Evolutionary conservation across 345 rosid genomes (phyloP), one percentile per base, ranked within the genome.

Genomic region (Cardamine chenopodiifolia): DNA sequence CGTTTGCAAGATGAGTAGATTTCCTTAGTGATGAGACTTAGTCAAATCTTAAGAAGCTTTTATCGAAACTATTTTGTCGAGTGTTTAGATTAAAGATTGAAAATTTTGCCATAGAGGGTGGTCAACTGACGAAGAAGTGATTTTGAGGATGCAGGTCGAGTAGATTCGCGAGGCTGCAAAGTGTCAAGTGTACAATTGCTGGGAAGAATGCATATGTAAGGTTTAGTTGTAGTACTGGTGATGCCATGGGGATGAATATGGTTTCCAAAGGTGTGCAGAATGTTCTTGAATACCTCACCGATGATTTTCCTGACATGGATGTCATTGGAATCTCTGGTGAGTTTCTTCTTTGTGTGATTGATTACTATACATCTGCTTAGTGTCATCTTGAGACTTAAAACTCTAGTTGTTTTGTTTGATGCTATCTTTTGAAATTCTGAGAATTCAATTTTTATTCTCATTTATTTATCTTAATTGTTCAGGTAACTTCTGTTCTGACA

Each of bases 171-270:
- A 87, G 87, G 83, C 84, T 92, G 31, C 96, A 88, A 74, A 58
- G 80, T 35, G 79, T 90, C 23, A 65, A 80, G 56, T 88, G 96
- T 45, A 42, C 88, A 12, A 60, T 90, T n/a, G 94, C 95, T 1
- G 98, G 98, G n/a, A 90, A 85, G 88, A 90, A 90, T 79, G 87
- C 91, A 10, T 90, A 87, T 66, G 81, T 81, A 22, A 86, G 98
- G 77, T 92, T 92, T 72, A 68, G 82, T 44, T 88, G 95, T 73
- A 78, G 92, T 79, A 92, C 98, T 0, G 98, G 98, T 18, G 98
- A 92, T 61, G 98, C 98, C 9, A 92, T 92, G 98, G 98, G 98
- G 73, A 92, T 92, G 98, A 92, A 92, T 83, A 92, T 92, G 98
- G 89, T 88, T 17, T 90, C 98, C 45, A 92, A 92, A 79, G 96